These are phyloP conservation scores for Dichomitus squalens DNA, from an alignment of 1,284 basidiomycete genomes.

Conservation along the genomic window DNA sequence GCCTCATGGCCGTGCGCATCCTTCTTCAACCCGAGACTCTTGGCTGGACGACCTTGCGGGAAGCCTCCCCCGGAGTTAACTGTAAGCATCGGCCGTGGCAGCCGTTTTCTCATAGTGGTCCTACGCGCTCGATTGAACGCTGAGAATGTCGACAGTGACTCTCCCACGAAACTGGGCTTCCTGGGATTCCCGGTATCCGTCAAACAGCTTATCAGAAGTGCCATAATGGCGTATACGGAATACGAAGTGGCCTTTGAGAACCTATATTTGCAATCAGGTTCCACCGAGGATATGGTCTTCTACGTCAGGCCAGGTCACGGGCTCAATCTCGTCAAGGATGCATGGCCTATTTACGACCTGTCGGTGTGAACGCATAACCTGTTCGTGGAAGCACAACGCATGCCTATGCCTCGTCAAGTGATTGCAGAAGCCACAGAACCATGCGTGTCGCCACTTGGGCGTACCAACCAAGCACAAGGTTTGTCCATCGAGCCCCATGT, in stretches of 20 bases:
- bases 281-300: background rate
- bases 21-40: background rate
- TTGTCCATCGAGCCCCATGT: constrained; percentile 1
- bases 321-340: background rate
- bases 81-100: background rate
- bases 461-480: constrained; percentile 4
- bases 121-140: background rate
- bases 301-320: constrained; percentile 1
- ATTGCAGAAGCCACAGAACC: constrained; percentile 17
- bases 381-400: constrained; percentile 5
- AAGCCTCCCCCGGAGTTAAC: background rate
- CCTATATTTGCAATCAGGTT: constrained; percentile 21
- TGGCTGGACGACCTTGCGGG: background rate
- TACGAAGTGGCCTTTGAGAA: background rate
- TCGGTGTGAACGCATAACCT: constrained; percentile 11
- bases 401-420: constrained; percentile 18
- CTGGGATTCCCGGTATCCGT: constrained; percentile 6
- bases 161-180: constrained; percentile 2
- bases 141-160: background rate
- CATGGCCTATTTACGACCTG: background rate
- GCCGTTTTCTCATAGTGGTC: background rate
- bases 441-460: constrained; percentile 10
- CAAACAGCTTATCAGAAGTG: constrained; percentile 16
- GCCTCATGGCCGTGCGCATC: background rate
- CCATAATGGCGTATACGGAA: background rate